phyloP scores from a whole-genome alignment of 2,329 filamentous ascomycete genomes.

The Trichoderma cornu-damae region DNA sequence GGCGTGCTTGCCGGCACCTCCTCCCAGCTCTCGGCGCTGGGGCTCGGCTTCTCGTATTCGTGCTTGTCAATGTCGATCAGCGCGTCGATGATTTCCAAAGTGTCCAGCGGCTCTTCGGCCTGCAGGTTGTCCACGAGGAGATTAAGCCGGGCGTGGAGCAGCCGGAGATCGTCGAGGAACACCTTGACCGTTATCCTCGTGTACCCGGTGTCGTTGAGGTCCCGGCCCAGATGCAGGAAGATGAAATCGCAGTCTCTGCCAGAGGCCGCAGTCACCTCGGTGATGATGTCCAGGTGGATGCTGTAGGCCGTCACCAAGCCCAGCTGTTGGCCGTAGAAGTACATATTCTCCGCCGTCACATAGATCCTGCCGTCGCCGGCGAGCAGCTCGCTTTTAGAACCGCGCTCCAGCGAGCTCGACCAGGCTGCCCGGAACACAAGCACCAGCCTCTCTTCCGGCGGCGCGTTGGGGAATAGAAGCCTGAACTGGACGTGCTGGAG shows the following conservation, averaged over 20 bases:
- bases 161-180: conserved; percentile 79
- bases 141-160: conserved; percentile 80
- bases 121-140: conserved; percentile 77
- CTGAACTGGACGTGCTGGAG: conserved; percentile 92
- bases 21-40: conserved; percentile 86
- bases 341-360: conserved; percentile 79
- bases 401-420: conserved; percentile 48
- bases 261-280: conserved; percentile 82
- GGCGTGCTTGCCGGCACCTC: conserved; percentile 61
- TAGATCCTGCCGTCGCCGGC: conserved; percentile 70
- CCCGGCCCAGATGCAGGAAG: conserved; percentile 69
- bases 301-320: conserved; percentile 81
- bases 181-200: conserved; percentile 82
- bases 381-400: conserved; percentile 44
- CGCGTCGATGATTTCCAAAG: conserved; percentile 65
- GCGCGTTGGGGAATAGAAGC: conserved; percentile 78
- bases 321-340: conserved; percentile 94
- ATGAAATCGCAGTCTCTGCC: conserved; percentile 91
- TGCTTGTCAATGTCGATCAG: conserved; percentile 70
- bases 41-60: conserved; percentile 53
- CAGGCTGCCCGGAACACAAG: conserved; percentile 92
- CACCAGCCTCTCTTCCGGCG: conserved; percentile 73
- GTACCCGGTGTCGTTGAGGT: conserved; percentile 57
- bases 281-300: conserved; percentile 68
- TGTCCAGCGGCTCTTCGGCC: conserved; percentile 60